Conservation (phyloP, 108 stramenopile genomes). For the Chaetoceros tenuissimus region DNA sequence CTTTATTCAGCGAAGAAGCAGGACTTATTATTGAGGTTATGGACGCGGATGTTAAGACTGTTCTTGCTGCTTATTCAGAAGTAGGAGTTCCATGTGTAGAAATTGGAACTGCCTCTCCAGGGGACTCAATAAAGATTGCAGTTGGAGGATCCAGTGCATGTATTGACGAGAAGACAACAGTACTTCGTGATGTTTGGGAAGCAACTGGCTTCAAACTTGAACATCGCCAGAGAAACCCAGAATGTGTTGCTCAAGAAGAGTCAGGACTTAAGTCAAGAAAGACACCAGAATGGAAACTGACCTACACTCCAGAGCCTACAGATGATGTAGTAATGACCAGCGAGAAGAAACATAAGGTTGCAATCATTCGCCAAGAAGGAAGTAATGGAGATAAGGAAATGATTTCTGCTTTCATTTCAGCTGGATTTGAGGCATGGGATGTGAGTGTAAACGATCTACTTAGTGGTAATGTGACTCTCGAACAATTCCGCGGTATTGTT, state of each 20-base stretch:
- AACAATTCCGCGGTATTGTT: constrained; percentile 89
- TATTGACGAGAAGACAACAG: constrained; percentile 78
- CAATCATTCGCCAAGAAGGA: constrained; percentile 95
- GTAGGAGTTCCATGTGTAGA: constrained; percentile 59
- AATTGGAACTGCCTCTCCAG: constrained; percentile 76
- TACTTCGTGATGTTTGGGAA: constrained; percentile 96
- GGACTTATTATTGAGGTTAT: constrained; percentile 91
- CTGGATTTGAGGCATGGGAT: constrained; percentile 98
- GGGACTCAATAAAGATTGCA: constrained; percentile 74
- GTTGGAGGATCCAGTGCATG: constrained; percentile 63
- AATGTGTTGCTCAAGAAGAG: constrained; percentile 89
- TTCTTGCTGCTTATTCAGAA: constrained; percentile 57
- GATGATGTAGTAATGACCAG: constrained; percentile 51
- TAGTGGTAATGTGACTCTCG: constrained; percentile 62
- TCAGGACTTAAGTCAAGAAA: constrained; percentile 68
- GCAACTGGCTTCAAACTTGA: constrained; percentile 96
- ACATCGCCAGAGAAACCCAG: constrained; percentile 87
- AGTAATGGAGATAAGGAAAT: constrained; percentile 99
- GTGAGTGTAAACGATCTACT: constrained; percentile 87
- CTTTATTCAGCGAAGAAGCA: constrained; percentile 94
- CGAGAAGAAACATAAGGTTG: constrained; percentile 85
- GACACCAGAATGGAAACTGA: constrained; percentile 80
- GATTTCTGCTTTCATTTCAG: constrained; percentile 89
- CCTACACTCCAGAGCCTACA: constrained; percentile 66
- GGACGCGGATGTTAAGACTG: constrained; percentile 29